These are phyloP conservation scores for Kodamaea plutei DNA, from an alignment of 1,139 yeast genomes.

Conservation along the genomic window DNA sequence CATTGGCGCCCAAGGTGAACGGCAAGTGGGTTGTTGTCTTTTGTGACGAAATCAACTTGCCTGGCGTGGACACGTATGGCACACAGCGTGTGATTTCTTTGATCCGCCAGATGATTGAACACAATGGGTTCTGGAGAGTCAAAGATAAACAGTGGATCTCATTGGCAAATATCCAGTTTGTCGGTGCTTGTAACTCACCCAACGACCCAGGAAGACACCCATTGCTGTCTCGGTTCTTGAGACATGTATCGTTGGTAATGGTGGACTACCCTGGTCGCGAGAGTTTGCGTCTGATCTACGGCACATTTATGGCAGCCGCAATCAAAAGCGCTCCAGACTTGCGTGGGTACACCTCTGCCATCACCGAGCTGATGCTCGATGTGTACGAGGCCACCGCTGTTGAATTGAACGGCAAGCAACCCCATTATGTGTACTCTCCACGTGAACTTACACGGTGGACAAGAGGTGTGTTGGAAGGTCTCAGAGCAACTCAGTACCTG, in stretches of 20 bases:
- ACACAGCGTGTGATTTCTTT: slow-evolving; percentile 74
- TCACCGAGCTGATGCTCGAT: slow-evolving; percentile 66
- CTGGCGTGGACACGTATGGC: slow-evolving; percentile 69
- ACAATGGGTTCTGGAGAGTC: slow-evolving; percentile 73
- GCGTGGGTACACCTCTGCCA: slow-evolving; percentile 46
- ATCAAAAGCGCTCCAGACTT: slow-evolving; percentile 62
- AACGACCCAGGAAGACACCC: slow-evolving; percentile 70
- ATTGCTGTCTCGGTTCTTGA: slow-evolving; percentile 59
- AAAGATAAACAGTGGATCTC: slow-evolving; percentile 62
- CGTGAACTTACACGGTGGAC: slow-evolving; percentile 90
- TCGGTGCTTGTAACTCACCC: slow-evolving; percentile 94
- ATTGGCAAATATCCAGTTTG: slow-evolving; percentile 68
- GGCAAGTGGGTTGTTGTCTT: slow-evolving; percentile 81
- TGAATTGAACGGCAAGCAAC: slow-evolving; percentile 35
- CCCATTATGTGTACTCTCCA: slow-evolving; percentile 80
- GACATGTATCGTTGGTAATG: slow-evolving; percentile 65
- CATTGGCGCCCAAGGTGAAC: slow-evolving; percentile 54
- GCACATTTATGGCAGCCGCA: slow-evolving; percentile 52
- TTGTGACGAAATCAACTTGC: slow-evolving; percentile 90
- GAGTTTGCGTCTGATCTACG: slow-evolving; percentile 68
- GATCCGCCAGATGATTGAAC: slow-evolving; percentile 71
- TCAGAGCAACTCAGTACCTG: slow-evolving; percentile 35
- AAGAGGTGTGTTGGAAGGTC: slow-evolving; percentile 65
- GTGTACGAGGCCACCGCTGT: slow-evolving; percentile 49
- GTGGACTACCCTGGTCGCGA: slow-evolving; percentile 75